These are phyloP conservation scores for Aegilops bicornis DNA, from an alignment of 176 grass and related monocot genomes.

Conservation along the genomic window DNA sequence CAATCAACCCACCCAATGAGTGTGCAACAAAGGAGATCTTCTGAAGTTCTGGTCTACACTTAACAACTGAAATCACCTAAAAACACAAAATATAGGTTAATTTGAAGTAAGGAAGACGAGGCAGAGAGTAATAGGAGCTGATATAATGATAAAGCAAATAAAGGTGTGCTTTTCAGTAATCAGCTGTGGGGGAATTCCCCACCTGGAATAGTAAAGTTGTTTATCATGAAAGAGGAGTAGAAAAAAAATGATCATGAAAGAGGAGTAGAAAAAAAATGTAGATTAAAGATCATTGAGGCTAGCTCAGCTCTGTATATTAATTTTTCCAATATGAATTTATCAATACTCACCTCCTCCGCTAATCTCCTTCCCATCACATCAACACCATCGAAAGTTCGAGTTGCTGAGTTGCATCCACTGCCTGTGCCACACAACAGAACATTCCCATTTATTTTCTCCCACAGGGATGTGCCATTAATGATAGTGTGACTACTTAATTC, in stretches of 20 bases:
- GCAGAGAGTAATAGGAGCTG: not conserved
- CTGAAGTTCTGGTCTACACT: slow-evolving; percentile 51
- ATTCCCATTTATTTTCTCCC: not conserved
- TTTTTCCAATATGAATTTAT: slow-evolving; percentile 23
- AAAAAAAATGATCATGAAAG: not conserved
- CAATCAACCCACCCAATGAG: slow-evolving; percentile 90
- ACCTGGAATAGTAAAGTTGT: not conserved
- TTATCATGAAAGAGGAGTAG: slow-evolving; percentile 16
- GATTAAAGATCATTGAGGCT: not conserved
- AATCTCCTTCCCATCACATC: slow-evolving; percentile 93
- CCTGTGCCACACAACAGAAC: slow-evolving; percentile 42
- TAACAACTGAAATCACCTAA: slow-evolving; percentile 62
- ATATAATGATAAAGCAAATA: not conserved
- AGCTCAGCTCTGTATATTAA: not conserved
- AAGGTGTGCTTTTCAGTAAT: not conserved
- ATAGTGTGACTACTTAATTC: not conserved
- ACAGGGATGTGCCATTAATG: not conserved
- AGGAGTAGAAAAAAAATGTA: slow-evolving; percentile 5
- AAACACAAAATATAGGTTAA: slow-evolving; percentile 30
- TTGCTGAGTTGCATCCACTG: slow-evolving; percentile 65
- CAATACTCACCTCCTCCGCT: slow-evolving; percentile 65
- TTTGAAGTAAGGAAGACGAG: not conserved
- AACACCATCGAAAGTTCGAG: slow-evolving; percentile 78
- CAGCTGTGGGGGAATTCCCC: not conserved
- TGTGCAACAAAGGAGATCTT: slow-evolving; percentile 95